These are phyloP conservation scores for Phaffia tasmanica DNA, from an alignment of 768 basidiomycete species.

Conservation along the genomic window DNA sequence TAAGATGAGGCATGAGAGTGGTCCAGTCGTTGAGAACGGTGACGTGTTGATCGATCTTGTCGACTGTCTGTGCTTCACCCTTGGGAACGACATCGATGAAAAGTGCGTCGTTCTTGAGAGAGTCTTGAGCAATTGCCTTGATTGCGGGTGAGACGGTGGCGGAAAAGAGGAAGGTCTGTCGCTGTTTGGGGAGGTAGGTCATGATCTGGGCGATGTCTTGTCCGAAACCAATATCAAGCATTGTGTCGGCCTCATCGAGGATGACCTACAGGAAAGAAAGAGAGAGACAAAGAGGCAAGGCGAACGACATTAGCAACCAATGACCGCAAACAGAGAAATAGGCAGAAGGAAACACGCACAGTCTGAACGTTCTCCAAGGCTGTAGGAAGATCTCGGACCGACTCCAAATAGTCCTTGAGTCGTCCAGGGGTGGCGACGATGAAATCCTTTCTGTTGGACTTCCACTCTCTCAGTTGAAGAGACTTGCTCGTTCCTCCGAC, in stretches of 20 bases:
- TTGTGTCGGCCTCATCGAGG: conserved; percentile 82
- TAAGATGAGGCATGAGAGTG: conserved; percentile 65
- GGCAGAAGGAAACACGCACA: conserved; percentile 37
- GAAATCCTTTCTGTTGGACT: conserved; percentile 56
- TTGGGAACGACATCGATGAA: conserved; percentile 63
- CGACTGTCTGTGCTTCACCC: conserved; percentile 49
- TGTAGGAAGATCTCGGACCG: conserved; percentile 48
- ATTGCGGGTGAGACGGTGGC: conserved; percentile 70
- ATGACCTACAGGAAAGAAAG: conserved; percentile 49
- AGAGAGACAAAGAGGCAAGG: not conserved
- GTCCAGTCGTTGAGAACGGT: conserved; percentile 57
- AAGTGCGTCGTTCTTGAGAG: conserved; percentile 51
- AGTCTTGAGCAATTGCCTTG: conserved; percentile 54
- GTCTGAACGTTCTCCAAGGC: conserved; percentile 50
- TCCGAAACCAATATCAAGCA: conserved; percentile 86
- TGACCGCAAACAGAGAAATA: not conserved
- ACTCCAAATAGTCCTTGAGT: conserved; percentile 58
- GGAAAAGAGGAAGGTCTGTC: conserved; percentile 88
- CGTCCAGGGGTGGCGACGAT: conserved; percentile 87
- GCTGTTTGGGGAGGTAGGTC: conserved; percentile 51
- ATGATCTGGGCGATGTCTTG: conserved; percentile 69
- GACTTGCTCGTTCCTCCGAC: conserved; percentile 63
- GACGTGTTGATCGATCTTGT: conserved; percentile 70
- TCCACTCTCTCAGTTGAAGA: conserved; percentile 59
- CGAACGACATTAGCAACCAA: not conserved